Evolutionary conservation across 169 alveolate species (phyloP).

Genomic region (Plasmodium ovale): DNA sequence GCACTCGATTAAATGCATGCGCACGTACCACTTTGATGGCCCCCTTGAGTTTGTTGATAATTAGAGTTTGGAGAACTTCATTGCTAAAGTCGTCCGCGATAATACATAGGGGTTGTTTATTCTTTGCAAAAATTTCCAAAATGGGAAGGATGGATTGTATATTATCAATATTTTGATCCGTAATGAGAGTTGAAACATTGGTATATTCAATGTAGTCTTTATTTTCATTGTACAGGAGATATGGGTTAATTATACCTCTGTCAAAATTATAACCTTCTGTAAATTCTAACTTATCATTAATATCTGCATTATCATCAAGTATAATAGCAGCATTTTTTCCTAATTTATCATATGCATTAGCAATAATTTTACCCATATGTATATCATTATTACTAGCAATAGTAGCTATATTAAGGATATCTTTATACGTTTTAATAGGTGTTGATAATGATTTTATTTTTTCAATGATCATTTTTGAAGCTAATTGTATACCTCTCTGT

Average conservation of each 20-base stretch:
- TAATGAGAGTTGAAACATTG: constrained; percentile 85
- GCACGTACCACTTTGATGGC: constrained; percentile 86
- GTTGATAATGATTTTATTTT: constrained; percentile 87
- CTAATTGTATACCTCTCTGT: constrained; percentile 90
- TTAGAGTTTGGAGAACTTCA: constrained; percentile 90
- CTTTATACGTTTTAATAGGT: constrained; percentile 88
- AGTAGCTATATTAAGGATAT: constrained; percentile 90
- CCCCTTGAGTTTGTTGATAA: constrained; percentile 90
- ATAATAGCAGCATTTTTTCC: constrained; percentile 92
- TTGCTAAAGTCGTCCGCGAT: constrained; percentile 92
- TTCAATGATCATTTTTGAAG: constrained; percentile 88
- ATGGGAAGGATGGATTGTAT: constrained; percentile 89
- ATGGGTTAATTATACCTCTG: constrained; percentile 90
- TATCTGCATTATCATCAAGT: constrained; percentile 90
- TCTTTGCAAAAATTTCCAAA: constrained; percentile 89
- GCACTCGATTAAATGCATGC: not conserved
- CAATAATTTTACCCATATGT: constrained; percentile 91
- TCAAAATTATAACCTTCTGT: constrained; percentile 92
- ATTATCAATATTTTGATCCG: constrained; percentile 89
- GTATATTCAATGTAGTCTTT: constrained; percentile 89
- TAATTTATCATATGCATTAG: constrained; percentile 89
- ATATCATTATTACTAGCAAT: constrained; percentile 91
- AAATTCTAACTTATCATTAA: constrained; percentile 90
- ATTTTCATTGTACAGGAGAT: constrained; percentile 89
- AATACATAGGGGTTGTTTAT: constrained; percentile 88